These are phyloP conservation scores for Leptographium procerum DNA, from an alignment of 2,329 filamentous ascomycete genomes.

Conservation along the genomic window DNA sequence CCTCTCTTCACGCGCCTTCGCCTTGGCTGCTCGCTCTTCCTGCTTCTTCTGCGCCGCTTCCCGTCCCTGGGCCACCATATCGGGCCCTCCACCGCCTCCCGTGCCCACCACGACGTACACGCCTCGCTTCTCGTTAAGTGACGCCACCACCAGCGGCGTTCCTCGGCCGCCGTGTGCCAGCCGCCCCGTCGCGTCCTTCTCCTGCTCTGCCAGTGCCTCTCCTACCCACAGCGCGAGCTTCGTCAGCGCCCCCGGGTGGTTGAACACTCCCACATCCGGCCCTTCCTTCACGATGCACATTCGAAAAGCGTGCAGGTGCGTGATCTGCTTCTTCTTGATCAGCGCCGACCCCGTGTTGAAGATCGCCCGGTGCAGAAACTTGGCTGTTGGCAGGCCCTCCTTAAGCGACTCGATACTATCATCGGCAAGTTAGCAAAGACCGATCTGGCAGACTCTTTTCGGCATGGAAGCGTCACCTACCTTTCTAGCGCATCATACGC, in stretches of 20 bases:
- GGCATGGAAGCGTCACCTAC: conserved; percentile 28
- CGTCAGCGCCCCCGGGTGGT: conserved; percentile 81
- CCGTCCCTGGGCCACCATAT: conserved; percentile 52
- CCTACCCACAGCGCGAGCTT: conserved; percentile 92
- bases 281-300: conserved; percentile 95
- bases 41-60: conserved; percentile 53
- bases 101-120: conserved; percentile 91
- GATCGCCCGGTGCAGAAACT: conserved; percentile 84
- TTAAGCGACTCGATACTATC: conserved; percentile 64
- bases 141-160: conserved; percentile 80
- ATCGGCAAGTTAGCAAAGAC: conserved; percentile 3
- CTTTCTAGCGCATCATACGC: conserved; percentile 62
- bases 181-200: conserved; percentile 62
- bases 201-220: conserved; percentile 82
- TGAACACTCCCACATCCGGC: conserved; percentile 82
- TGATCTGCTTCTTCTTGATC: conserved; percentile 88
- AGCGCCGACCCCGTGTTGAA: conserved; percentile 84
- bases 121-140: conserved; percentile 74
- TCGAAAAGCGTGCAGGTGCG: conserved; percentile 81
- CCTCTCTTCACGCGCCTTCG: conserved; percentile 48
- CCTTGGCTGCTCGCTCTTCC: conserved; percentile 52
- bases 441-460: background rate
- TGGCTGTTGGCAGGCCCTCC: conserved; percentile 67
- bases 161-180: conserved; percentile 58
- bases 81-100: conserved; percentile 71